phyloP scores from a whole-genome alignment of 1,284 basidiomycete genomes.

The Cryptococcus sp. region DNA sequence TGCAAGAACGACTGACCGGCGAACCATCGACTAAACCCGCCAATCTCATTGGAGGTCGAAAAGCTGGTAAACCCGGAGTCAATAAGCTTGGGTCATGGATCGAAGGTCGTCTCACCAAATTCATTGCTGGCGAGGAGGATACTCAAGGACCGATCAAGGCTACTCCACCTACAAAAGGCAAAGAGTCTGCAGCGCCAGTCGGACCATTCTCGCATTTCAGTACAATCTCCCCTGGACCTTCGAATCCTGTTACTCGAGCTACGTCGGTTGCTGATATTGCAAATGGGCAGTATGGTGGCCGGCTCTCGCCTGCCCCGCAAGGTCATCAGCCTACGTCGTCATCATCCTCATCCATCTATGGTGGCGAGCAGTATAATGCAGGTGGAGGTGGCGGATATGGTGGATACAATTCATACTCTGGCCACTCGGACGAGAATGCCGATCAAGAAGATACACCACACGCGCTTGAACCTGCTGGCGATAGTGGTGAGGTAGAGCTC shows the following conservation, averaged over 20 bases:
- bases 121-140: constrained; percentile 84
- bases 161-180: constrained; percentile 4
- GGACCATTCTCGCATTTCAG: constrained; percentile 95
- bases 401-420: neutral
- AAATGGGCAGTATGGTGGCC: constrained; percentile 15
- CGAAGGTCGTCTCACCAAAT: constrained; percentile 90
- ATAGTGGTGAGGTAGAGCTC: constrained; percentile 57
- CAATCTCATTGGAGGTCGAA: constrained; percentile 60
- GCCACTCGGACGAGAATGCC: constrained; percentile 3
- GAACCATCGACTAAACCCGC: constrained; percentile 64
- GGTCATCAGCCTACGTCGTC: constrained; percentile 2
- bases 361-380: constrained; percentile 2
- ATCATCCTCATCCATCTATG: constrained; percentile 8
- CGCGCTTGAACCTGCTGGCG: constrained; percentile 21
- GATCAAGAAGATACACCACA: constrained; percentile 6
- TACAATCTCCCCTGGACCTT: constrained; percentile 79
- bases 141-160: constrained; percentile 43
- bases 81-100: constrained; percentile 91
- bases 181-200: constrained; percentile 40
- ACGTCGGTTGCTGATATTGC: constrained; percentile 29
- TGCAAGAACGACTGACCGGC: constrained; percentile 76
- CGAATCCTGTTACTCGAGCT: constrained; percentile 53
- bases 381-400: neutral
- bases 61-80: constrained; percentile 79
- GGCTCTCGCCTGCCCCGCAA: constrained; percentile 7